Conservation (phyloP, 768 basidiomycete genomes). For the Punctularia strigosozonata region DNA sequence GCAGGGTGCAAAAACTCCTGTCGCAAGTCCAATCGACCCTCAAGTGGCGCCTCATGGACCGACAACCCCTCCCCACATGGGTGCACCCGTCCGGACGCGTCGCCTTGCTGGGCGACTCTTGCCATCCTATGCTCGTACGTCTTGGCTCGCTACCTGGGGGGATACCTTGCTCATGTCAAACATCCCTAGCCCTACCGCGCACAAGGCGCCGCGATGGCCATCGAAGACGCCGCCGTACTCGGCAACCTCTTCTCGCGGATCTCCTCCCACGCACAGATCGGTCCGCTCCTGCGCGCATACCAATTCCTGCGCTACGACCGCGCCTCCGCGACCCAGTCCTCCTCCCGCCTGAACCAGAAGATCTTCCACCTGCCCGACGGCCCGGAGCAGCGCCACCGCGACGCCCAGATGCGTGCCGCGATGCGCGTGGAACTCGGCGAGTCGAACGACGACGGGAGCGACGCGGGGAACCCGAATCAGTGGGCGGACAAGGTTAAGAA, state of each 20-base stretch:
- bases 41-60: slow-evolving; percentile 31
- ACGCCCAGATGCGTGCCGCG: slow-evolving; percentile 35
- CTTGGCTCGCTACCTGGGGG: not conserved
- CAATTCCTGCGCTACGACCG: slow-evolving; percentile 38
- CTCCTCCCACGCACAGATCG: slow-evolving; percentile 28
- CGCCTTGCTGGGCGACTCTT: slow-evolving; percentile 27
- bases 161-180: not conserved
- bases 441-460: no score
- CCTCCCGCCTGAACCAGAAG: slow-evolving; percentile 36
- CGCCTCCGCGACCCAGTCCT: slow-evolving; percentile 34
- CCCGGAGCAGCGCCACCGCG: slow-evolving; percentile 36
- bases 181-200: slow-evolving; percentile 25
- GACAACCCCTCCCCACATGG: slow-evolving; percentile 27
- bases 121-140: slow-evolving; percentile 31
- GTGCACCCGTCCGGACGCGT: slow-evolving; percentile 22
- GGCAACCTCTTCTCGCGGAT: slow-evolving; percentile 37
- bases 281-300: slow-evolving; percentile 36
- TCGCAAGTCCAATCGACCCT: slow-evolving; percentile 24
- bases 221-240: slow-evolving; percentile 40
- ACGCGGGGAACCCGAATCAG: slow-evolving; percentile 16
- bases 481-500: slow-evolving; percentile 18
- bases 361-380: slow-evolving; percentile 49
- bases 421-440: slow-evolving; percentile 33
- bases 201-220: slow-evolving; percentile 31
- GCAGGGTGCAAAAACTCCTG: slow-evolving; percentile 24